phyloP scores from a whole-genome alignment of 2,329 filamentous ascomycete species.

The Penicillium freii region DNA sequence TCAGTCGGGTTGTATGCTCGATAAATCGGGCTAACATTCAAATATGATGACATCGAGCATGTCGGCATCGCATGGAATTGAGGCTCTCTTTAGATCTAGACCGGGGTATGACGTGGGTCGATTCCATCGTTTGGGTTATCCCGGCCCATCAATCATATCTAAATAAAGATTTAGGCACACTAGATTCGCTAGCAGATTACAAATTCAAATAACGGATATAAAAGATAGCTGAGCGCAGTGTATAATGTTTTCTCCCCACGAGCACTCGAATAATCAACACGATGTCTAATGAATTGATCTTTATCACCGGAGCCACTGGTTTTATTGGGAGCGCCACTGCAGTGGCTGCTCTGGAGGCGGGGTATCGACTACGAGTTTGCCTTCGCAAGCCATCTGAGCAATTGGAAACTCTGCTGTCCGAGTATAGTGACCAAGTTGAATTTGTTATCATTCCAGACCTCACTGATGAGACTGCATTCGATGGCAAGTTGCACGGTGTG shows the following conservation, averaged over 20 bases:
- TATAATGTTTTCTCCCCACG: not conserved
- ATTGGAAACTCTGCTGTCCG: constrained; percentile 10
- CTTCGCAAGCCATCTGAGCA: constrained; percentile 18
- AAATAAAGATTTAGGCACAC: not conserved
- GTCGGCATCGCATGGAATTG: not conserved
- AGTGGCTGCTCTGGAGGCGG: constrained; percentile 18
- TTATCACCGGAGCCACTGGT: constrained; percentile 28
- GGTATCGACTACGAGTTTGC: constrained; percentile 24
- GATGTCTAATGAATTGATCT: constrained; percentile 20
- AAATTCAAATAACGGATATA: not conserved
- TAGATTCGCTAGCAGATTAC: not conserved
- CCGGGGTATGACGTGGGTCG: not conserved
- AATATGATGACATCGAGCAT: not conserved
- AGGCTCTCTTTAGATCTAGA: not conserved
- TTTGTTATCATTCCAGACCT: constrained; percentile 22
- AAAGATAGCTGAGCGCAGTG: not conserved
- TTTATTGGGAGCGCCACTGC: constrained; percentile 27
- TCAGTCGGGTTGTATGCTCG: not conserved
- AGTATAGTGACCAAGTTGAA: constrained; percentile 18
- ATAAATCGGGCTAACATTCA: not conserved
- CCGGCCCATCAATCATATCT: not conserved
- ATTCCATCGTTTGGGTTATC: not conserved
- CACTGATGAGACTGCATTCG: constrained; percentile 16
- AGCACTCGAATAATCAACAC: constrained; percentile 6
- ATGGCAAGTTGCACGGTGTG: constrained; percentile 18